Conservation (phyloP, 106 monocot genomes). For the Allium fistulosum region DNA sequence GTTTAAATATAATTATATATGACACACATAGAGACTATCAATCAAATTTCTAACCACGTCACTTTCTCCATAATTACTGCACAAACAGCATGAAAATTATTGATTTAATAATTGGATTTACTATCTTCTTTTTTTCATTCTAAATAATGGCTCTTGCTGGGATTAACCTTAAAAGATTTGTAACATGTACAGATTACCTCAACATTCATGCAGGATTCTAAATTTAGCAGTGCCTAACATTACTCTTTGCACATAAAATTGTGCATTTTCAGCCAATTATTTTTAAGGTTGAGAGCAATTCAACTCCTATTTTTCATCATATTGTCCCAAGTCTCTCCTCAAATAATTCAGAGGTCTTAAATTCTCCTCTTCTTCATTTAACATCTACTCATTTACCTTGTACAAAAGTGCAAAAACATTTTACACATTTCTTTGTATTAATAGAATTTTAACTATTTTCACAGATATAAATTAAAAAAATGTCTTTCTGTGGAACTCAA, state of each 20-base stretch:
- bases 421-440: background rate
- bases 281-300: constrained; percentile 10
- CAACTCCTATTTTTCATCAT: constrained; percentile 15
- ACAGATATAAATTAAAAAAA: background rate
- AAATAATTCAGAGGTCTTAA: background rate
- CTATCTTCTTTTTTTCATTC: too few relatives aligned
- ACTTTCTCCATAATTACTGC: too few relatives aligned
- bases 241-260: background rate
- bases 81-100: too few relatives aligned
- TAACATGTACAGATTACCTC: background rate
- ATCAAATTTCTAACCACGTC: too few relatives aligned
- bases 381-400: background rate
- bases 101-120: too few relatives aligned
- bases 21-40: too few relatives aligned
- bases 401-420: background rate
- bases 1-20: too few relatives aligned
- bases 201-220: background rate
- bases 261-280: background rate
- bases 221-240: background rate
- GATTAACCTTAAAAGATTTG: too few relatives aligned
- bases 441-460: background rate
- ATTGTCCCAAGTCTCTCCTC: background rate
- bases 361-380: background rate
- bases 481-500: constrained; percentile 49
- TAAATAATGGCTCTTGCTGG: too few relatives aligned